phyloP scores from a whole-genome alignment of 345 rosid species.

The Moricandia arvensis region DNA sequence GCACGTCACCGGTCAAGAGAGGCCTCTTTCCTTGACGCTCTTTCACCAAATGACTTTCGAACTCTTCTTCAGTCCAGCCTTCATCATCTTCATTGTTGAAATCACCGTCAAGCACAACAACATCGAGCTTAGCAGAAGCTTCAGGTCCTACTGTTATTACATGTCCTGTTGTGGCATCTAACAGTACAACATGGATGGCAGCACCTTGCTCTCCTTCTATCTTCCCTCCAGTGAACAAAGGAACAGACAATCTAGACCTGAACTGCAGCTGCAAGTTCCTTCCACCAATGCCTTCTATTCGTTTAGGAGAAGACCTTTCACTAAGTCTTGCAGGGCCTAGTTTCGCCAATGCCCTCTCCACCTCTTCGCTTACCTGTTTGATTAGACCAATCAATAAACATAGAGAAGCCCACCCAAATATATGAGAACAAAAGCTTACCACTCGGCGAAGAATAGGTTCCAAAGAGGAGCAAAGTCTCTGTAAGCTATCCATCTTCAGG shows the following conservation, averaged over 20 bases:
- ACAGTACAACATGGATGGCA: conserved; percentile 69
- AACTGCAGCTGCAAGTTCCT: conserved; percentile 80
- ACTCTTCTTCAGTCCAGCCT: conserved; percentile 80
- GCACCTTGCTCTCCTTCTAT: conserved; percentile 97
- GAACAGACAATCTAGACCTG: conserved; percentile 80
- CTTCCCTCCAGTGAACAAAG: conserved; percentile 94
- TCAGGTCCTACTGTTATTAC: conserved; percentile 76
- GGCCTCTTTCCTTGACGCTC: conserved; percentile 98
- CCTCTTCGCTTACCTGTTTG: conserved; percentile 94
- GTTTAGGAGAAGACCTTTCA: conserved; percentile 79
- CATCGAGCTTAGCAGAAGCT: conserved; percentile 68
- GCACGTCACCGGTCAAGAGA: conserved; percentile 82
- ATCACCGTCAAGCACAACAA: conserved; percentile 95
- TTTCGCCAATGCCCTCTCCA: conserved; percentile 91
- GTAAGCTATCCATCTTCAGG: conserved; percentile 92
- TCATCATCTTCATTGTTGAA: conserved; percentile 82
- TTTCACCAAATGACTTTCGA: conserved; percentile 82
- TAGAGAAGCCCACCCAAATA: background rate
- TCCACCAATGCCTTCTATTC: conserved; percentile 75
- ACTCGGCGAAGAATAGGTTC: conserved; percentile 97
- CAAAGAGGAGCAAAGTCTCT: conserved; percentile 91
- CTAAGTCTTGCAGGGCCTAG: conserved; percentile 66
- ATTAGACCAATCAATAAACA: background rate
- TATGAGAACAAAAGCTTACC: conserved; percentile 44
- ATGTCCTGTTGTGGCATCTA: conserved; percentile 65